Percentiles rank a stretch among this genome's conserved stretches.
phyloP scores from a whole-genome alignment of 2,329 filamentous ascomycete genomes.

The Exophiala mesophila region DNA sequence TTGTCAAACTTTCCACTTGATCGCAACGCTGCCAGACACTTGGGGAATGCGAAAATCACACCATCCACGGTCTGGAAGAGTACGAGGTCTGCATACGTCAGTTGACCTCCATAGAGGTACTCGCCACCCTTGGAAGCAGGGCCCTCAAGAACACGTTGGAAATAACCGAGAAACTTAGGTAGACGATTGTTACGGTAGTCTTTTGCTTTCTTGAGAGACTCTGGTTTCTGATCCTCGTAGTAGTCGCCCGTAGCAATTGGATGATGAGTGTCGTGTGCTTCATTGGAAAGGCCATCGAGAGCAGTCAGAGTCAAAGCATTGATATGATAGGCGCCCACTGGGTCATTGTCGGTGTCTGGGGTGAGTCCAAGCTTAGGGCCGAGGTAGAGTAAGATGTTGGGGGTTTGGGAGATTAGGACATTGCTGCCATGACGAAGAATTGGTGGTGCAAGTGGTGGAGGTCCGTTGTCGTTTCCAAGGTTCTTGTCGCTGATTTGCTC shows the following conservation, averaged over 20 bases:
- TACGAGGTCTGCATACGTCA: conserved; percentile 70
- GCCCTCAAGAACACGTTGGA: conserved; percentile 59
- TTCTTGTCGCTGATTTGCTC: conserved; percentile 40
- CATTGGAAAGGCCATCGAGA: conserved; percentile 64
- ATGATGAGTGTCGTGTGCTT: conserved; percentile 72
- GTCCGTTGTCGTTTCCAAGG: conserved; percentile 51
- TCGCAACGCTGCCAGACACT: conserved; percentile 54
- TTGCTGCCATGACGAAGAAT: conserved; percentile 51
- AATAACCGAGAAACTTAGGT: conserved; percentile 68
- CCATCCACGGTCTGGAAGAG: conserved; percentile 67
- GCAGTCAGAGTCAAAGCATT: conserved; percentile 64
- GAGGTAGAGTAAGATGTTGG: conserved; percentile 69
- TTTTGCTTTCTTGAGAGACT: conserved; percentile 53
- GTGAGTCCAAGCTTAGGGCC: conserved; percentile 54
- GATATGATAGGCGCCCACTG: conserved; percentile 51
- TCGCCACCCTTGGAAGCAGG: conserved; percentile 55
- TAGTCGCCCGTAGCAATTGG: conserved; percentile 56
- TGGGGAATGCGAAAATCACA: conserved; percentile 60
- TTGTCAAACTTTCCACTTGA: conserved; percentile 53
- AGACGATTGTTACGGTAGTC: conserved; percentile 59
- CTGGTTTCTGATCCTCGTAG: conserved; percentile 72
- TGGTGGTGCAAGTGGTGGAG: conserved; percentile 63
- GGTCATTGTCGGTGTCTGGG: conserved; percentile 39
- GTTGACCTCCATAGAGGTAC: conserved; percentile 59
- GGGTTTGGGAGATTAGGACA: conserved; percentile 62